These are phyloP conservation scores for Trametes villosa DNA, from an alignment of 768 basidiomycete genomes.

Conservation along the genomic window DNA sequence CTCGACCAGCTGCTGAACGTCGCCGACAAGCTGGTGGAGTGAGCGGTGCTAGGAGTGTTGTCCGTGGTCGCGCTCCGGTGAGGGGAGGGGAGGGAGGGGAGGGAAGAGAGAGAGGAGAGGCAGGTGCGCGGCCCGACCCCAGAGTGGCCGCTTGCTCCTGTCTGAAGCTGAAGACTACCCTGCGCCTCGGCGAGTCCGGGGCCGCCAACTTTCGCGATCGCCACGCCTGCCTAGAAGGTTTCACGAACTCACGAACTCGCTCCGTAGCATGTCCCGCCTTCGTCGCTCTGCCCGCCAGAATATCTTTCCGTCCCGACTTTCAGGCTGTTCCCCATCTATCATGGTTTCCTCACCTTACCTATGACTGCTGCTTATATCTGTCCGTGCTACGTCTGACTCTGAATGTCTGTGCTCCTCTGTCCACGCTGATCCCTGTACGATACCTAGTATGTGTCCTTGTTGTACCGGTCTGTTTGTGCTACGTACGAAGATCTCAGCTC, in stretches of 20 bases:
- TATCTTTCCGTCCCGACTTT: neutral
- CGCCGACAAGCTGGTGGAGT: slow-evolving; percentile 74
- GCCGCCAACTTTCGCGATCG: neutral
- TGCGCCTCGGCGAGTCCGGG: neutral
- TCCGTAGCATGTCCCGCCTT: neutral
- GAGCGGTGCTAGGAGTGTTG: slow-evolving; percentile 2
- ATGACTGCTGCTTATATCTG: no score
- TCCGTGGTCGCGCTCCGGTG: neutral
- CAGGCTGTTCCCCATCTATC: neutral
- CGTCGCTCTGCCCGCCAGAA: neutral
- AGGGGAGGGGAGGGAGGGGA: neutral
- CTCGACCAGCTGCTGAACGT: slow-evolving; percentile 84
- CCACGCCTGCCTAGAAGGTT: slow-evolving; percentile 2
- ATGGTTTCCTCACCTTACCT: neutral
- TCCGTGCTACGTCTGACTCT: no score
- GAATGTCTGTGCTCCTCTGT: no score
- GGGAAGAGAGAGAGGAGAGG: neutral
- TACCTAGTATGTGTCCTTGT: no score
- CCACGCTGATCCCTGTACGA: no score
- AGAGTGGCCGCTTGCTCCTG: neutral
- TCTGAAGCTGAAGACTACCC: slow-evolving; percentile 1
- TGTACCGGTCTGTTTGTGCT: no score
- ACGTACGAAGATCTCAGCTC: no score
- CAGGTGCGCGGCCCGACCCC: neutral
- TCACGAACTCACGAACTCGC: neutral